Evolutionary conservation across 2,329 filamentous ascomycete species (phyloP), one percentile per base, ranked within the genome.

Genomic region (Beauveria varroae): DNA sequence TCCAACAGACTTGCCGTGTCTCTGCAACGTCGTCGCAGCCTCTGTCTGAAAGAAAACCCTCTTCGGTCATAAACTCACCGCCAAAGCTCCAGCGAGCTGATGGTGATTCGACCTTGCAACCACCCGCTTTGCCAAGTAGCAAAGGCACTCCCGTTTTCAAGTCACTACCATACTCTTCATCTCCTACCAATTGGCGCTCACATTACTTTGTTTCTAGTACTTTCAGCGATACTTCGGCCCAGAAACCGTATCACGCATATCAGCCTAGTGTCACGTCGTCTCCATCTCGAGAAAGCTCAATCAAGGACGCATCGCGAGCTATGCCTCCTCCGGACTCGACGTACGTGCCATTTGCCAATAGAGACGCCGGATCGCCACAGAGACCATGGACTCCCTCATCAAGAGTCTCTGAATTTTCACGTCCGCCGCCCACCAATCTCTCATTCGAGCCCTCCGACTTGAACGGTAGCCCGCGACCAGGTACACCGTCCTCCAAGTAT

Each of bases 401-500:
- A 63, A 69, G 73, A 53, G 70, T 73, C 58, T 78, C 76, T 1
- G 90, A 93, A 63, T 91, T 89, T 74, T 74, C 82, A 30, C 83
- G 90, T 57, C 89, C 90, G 9, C 87, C 91, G 3, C 84, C 90
- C 1, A 84, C 86, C 1, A 86, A 80, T 65, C 78, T 88, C 26
- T 81, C 86, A 4, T 98, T 95, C 73, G 95, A 98, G 73, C 91
- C 92, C 0, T 82, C 87, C 24, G 93, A 97, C 67, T 76, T 98
- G 63, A 93, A 98, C 69, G 95, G 95, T 54, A 93, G 86, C 64
- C 93, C 95, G 7, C 80, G 95, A 62, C 93, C 95, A 1, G 93
- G 93, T 5, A 97, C 93, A 0, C 92, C 93, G 1, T 92, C 92
- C 0, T 93, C 91, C 2, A 83, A 86, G 71, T 97, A 98, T 72